phyloP scores from a whole-genome alignment of 164 flowering plant genomes.

The Macadamia tetraphylla region DNA sequence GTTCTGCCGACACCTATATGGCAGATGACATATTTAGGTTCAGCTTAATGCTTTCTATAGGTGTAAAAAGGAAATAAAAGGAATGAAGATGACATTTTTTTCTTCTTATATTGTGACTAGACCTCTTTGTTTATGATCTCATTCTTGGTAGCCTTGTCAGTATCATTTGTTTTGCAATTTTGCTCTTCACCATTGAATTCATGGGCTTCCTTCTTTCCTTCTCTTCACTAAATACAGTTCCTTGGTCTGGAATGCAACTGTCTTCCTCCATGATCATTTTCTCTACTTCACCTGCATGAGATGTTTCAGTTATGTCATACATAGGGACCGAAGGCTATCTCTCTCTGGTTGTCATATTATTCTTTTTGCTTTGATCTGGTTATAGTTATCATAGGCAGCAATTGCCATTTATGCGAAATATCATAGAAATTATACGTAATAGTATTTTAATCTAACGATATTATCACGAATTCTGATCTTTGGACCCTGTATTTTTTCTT shows the following conservation, averaged over 20 bases:
- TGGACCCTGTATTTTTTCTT: neutral
- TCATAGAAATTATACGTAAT: neutral
- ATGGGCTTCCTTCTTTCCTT: conserved; percentile 1
- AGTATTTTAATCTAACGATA: neutral
- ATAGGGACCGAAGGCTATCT: neutral
- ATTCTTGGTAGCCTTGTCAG: neutral
- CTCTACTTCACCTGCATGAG: conserved; percentile 6
- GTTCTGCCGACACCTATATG: neutral
- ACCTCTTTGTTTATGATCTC: conserved; percentile 4
- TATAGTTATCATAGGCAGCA: neutral
- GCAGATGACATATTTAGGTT: neutral
- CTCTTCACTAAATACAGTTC: neutral
- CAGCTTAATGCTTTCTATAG: neutral
- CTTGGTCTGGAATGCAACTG: neutral
- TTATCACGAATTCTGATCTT: neutral
- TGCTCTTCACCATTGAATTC: neutral
- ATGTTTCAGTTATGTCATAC: neutral
- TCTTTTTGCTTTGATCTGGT: neutral
- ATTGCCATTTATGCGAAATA: neutral
- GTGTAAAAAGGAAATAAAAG: neutral
- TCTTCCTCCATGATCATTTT: conserved; percentile 5
- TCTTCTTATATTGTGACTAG: neutral
- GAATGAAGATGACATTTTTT: neutral
- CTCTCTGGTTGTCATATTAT: neutral
- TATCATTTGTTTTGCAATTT: conserved; percentile 1